Percentiles rank a stretch among this genome's conserved stretches.
phyloP scores from a whole-genome alignment of 2,329 filamentous ascomycete genomes.

The Acrocalymma vagum region DNA sequence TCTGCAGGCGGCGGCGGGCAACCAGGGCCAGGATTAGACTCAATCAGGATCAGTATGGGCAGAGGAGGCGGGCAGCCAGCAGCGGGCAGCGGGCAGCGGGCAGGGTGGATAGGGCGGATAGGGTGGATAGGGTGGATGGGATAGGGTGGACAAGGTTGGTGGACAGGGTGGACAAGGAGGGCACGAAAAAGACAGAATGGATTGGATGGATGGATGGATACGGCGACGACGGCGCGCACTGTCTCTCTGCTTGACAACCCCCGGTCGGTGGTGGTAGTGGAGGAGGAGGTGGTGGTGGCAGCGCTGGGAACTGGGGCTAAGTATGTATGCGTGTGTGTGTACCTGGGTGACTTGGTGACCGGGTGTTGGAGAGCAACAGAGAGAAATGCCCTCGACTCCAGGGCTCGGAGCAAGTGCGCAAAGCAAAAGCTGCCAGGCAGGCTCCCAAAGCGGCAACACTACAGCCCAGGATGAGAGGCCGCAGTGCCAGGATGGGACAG shows the following conservation, averaged over 20 bases:
- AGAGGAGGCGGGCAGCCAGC: background rate
- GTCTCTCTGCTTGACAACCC: no score
- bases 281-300: constrained; percentile 17
- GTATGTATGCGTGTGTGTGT: no score
- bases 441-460: constrained; percentile 19
- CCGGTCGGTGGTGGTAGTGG: no score
- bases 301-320: constrained; percentile 18
- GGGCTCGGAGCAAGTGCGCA: constrained; percentile 23
- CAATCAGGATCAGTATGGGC: background rate
- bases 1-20: constrained; percentile 18
- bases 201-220: no score
- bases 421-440: constrained; percentile 9
- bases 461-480: no score
- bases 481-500: no score
- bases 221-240: no score
- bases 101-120: background rate
- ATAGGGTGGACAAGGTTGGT: constrained; percentile 28
- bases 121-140: constrained; percentile 16
- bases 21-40: background rate
- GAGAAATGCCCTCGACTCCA: no score
- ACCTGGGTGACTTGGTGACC: no score
- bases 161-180: constrained; percentile 27
- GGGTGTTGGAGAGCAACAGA: no score
- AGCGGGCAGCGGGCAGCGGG: no score
- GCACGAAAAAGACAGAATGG: no score